A percentile compares a stretch with the other conserved stretches of the same genome.
Evolutionary conservation across 768 basidiomycete genomes (phyloP).

Genomic region (Tylopilus rubrobrunneus): DNA sequence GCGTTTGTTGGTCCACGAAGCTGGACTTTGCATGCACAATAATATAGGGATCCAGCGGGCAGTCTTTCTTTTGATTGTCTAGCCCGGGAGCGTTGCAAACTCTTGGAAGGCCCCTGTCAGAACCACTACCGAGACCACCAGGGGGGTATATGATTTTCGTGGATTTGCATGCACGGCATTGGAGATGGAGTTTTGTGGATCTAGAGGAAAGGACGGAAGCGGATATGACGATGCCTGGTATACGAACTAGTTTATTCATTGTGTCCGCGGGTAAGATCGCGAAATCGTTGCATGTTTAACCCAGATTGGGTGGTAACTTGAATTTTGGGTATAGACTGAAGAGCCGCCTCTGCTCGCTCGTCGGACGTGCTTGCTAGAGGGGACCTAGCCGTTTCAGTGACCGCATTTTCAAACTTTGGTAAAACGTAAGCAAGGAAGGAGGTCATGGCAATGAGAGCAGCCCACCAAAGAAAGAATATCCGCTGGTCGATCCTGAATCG

Average conservation of each 20-base stretch:
- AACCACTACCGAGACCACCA: conserved; percentile 77
- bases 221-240: conserved; percentile 98
- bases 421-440: neutral
- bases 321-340: conserved; percentile 59
- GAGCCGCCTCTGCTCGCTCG: conserved; percentile 43
- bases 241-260: conserved; percentile 92
- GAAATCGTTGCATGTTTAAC: conserved; percentile 89
- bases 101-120: conserved; percentile 81
- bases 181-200: conserved; percentile 87
- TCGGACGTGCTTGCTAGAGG: conserved; percentile 61
- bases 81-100: conserved; percentile 77
- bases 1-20: conserved; percentile 93
- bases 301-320: conserved; percentile 90
- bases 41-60: conserved; percentile 92
- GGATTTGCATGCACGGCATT: conserved; percentile 87
- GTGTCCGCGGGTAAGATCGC: conserved; percentile 91
- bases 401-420: conserved; percentile 84
- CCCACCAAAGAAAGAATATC: conserved; percentile 85
- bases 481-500: conserved; percentile 83
- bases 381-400: conserved; percentile 75
- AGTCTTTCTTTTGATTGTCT: conserved; percentile 89
- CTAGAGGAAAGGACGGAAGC: conserved; percentile 91
- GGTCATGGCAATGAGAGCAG: conserved; percentile 1
- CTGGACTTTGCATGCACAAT: conserved; percentile 92
- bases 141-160: conserved; percentile 75